These are phyloP conservation scores for Starmerella ratchasimensis DNA, from an alignment of 805 yeast species.

Conservation along the genomic window DNA sequence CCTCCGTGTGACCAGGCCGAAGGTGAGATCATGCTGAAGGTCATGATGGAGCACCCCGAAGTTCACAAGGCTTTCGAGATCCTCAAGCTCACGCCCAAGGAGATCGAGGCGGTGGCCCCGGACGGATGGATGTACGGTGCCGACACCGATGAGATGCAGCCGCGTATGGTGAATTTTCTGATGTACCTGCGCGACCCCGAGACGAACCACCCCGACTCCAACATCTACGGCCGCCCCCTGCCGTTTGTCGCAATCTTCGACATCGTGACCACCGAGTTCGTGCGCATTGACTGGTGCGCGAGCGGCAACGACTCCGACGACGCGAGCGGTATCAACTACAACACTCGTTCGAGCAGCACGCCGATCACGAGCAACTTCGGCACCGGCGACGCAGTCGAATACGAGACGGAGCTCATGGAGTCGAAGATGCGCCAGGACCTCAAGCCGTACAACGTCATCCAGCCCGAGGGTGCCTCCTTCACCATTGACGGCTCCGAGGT, in stretches of 20 bases:
- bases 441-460: constrained; percentile 65
- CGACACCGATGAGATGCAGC: constrained; percentile 30
- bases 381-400: constrained; percentile 26
- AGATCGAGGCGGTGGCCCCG: constrained; percentile 17
- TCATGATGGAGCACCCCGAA: constrained; percentile 65
- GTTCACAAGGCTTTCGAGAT: constrained; percentile 77
- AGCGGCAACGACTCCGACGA: constrained; percentile 60
- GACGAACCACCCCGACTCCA: constrained; percentile 29
- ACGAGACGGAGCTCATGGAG: constrained; percentile 54
- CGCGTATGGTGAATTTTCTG: constrained; percentile 47
- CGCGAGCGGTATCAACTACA: constrained; percentile 37
- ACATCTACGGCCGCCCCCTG: constrained; percentile 61
- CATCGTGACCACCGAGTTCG: constrained; percentile 42
- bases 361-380: constrained; percentile 43
- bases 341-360: constrained; percentile 41
- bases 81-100: constrained; percentile 36
- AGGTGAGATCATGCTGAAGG: constrained; percentile 9
- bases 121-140: constrained; percentile 68
- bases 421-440: constrained; percentile 47
- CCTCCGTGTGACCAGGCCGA: constrained; percentile 59
- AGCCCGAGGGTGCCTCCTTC: constrained; percentile 77
- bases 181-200: constrained; percentile 60
- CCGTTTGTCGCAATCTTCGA: constrained; percentile 64
- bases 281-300: constrained; percentile 63
- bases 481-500: constrained; percentile 44